phyloP scores from a whole-genome alignment of 2,329 filamentous ascomycete species.

The Trichoderma semiorbis region DNA sequence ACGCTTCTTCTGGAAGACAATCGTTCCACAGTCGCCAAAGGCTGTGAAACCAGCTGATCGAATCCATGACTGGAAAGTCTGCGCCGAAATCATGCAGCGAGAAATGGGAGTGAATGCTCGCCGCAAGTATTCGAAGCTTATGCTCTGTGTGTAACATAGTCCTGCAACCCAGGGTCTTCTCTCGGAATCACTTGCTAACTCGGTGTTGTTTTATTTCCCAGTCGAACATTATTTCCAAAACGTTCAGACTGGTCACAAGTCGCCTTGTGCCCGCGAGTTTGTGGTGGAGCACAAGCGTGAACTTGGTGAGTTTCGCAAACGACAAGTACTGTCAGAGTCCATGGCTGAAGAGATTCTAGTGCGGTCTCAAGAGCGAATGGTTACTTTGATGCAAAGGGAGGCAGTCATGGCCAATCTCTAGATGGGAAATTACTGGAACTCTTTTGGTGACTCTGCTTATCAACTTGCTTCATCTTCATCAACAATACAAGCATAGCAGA shows the following conservation, averaged over 20 bases:
- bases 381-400: background rate
- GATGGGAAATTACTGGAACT: background rate
- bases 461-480: background rate
- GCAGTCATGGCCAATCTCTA: background rate
- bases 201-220: slow-evolving; percentile 22
- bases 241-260: slow-evolving; percentile 35
- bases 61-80: slow-evolving; percentile 35
- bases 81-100: slow-evolving; percentile 38
- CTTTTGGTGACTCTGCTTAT: background rate
- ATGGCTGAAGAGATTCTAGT: background rate
- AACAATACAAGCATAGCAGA: background rate
- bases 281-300: slow-evolving; percentile 33
- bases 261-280: slow-evolving; percentile 36
- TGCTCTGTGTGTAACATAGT: slow-evolving; percentile 37
- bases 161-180: too few relatives aligned
- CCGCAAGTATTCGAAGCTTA: slow-evolving; percentile 38
- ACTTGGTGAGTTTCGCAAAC: slow-evolving; percentile 22
- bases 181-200: background rate
- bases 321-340: background rate
- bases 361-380: background rate
- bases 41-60: slow-evolving; percentile 24
- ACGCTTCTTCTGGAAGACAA: slow-evolving; percentile 44
- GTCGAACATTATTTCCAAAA: slow-evolving; percentile 48
- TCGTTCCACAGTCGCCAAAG: slow-evolving; percentile 38
- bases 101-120: slow-evolving; percentile 34